Evolutionary conservation across 2,329 filamentous ascomycete genomes (phyloP), one percentile per base, ranked within the genome.

Genomic region (Canariomyces notabilis): DNA sequence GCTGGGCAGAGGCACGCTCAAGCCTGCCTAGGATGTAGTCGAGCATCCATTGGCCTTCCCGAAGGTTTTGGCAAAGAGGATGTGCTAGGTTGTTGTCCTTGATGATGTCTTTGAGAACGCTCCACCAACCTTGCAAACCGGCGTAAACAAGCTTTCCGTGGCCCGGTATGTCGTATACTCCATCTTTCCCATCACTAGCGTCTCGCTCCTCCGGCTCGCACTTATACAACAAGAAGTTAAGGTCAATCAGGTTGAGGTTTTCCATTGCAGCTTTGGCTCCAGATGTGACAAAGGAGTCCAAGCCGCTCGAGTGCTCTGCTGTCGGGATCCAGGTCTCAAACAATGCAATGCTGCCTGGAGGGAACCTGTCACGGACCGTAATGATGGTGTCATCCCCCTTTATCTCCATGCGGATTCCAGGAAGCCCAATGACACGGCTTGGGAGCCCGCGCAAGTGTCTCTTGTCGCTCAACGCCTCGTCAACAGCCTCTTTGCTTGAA

Each of bases 101-200:
- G 57, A 97, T 87, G 51, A 98, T 85, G 47, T 86, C 76, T 57
- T 89, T 84, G 34, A 98, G 71, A 1, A 95, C 73, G 63, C 89
- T 96, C 89, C 91, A 95, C 91, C 93, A 98, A 31, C 94, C 94
- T 65, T 98, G 93, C n/a, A 98, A 75, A 50, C 93, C 93, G 50
- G 91, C 91, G 65, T 97, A 98, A 2, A 96, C 87, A 34, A 96
- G 76, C 49, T 85, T 82, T 2, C 90, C 91, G 61, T 89, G 74
- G 1, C 83, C 83, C 1, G 93, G 93, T 53, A 98, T 85, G 42
- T 83, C 79, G 67, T 97, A 98, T 7, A 83, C 83, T n/a, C 93
- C 91, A 62, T 96, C 88, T 49, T 79, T 76, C 4, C 89, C 88
- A 42, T 76, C 77, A 53, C 86, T 95, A 6, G 79, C 80, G 56